These are phyloP conservation scores for Gymnopilus junonius DNA, from an alignment of 768 basidiomycete species.

Conservation along the genomic window DNA sequence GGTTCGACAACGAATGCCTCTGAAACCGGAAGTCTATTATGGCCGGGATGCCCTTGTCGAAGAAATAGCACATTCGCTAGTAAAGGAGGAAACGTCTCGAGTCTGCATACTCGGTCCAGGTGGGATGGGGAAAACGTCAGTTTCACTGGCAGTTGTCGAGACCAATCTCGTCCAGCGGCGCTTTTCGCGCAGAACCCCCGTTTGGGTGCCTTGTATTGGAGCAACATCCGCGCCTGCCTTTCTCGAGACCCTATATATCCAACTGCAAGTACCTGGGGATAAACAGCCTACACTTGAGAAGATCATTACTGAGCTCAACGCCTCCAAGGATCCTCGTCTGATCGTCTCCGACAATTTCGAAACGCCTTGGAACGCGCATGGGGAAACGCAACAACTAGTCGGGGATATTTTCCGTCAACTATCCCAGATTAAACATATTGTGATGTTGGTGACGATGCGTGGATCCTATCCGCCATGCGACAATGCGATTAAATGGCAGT, in stretches of 20 bases:
- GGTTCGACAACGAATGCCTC: neutral
- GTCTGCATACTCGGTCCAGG: constrained; percentile 33
- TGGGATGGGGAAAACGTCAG: constrained; percentile 44
- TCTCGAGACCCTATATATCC: constrained; percentile 25
- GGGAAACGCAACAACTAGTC: constrained; percentile 21
- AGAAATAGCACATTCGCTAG: neutral
- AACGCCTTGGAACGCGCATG: constrained; percentile 36
- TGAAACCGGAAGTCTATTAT: neutral
- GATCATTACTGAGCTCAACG: constrained; percentile 24
- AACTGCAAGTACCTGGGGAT: constrained; percentile 22
- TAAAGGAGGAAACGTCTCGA: constrained; percentile 1
- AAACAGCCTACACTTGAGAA: constrained; percentile 19
- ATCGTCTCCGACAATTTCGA: constrained; percentile 47
- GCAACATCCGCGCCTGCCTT: constrained; percentile 29
- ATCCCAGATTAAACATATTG: constrained; percentile 27
- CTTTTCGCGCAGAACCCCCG: constrained; percentile 16
- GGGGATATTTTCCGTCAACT: constrained; percentile 28
- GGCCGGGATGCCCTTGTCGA: neutral
- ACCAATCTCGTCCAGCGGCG: constrained; percentile 18
- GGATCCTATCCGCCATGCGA: constrained; percentile 29
- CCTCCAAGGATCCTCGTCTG: constrained; percentile 26
- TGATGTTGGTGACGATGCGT: constrained; percentile 40
- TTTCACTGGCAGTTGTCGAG: constrained; percentile 36
- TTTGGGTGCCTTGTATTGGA: constrained; percentile 39
- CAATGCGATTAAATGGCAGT: constrained; percentile 26